Conservation (phyloP, 108 stramenopile species). For the Nitzschia putrida region DNA sequence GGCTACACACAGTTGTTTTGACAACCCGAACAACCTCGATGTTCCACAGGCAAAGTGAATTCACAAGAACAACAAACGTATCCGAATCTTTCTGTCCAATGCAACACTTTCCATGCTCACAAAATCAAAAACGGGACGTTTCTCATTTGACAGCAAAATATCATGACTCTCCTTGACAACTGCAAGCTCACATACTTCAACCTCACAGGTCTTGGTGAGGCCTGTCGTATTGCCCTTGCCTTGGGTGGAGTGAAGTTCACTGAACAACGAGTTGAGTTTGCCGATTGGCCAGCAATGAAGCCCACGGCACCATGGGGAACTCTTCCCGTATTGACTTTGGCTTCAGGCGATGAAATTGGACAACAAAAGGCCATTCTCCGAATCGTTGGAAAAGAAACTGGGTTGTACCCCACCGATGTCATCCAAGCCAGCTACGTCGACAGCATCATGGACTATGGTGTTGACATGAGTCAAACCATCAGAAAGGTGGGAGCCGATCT, state of each 20-base stretch:
- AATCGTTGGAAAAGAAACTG: slow-evolving; percentile 20
- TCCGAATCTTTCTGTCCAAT: too few species aligned
- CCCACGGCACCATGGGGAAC: slow-evolving; percentile 33
- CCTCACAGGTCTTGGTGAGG: slow-evolving; percentile 25
- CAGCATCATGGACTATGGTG: slow-evolving; percentile 16
- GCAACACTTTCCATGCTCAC: too few species aligned
- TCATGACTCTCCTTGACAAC: background rate
- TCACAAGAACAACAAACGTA: too few species aligned
- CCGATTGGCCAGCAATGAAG: slow-evolving; percentile 37
- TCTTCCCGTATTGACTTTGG: slow-evolving; percentile 25
- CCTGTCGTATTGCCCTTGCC: slow-evolving; percentile 21
- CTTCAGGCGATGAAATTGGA: slow-evolving; percentile 25
- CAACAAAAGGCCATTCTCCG: slow-evolving; percentile 21
- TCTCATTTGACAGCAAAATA: too few species aligned
- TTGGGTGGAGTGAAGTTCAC: slow-evolving; percentile 29
- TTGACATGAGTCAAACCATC: slow-evolving; percentile 16
- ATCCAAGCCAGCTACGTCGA: slow-evolving; percentile 24
- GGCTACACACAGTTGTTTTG: too few species aligned
- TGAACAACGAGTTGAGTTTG: slow-evolving; percentile 14
- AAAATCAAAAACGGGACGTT: too few species aligned
- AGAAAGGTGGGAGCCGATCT: slow-evolving; percentile 4
- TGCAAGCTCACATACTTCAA: slow-evolving; percentile 29
- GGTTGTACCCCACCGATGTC: slow-evolving; percentile 22
- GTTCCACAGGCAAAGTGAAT: too few species aligned
- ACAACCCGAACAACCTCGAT: too few species aligned